phyloP scores from a whole-genome alignment of 2,329 filamentous ascomycete genomes.

The Claviceps sp. region DNA sequence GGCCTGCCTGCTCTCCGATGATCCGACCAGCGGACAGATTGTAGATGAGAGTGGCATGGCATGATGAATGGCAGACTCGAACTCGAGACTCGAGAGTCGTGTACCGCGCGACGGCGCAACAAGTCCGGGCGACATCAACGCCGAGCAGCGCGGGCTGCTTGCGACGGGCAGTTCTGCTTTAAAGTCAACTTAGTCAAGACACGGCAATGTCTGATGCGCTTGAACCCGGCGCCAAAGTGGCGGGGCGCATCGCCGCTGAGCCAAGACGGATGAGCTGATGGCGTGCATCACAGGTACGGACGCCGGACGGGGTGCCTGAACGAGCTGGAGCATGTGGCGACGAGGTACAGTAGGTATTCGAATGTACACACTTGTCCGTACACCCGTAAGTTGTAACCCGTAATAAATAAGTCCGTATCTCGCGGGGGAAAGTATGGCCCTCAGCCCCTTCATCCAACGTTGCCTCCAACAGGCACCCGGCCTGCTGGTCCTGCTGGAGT shows the following conservation, averaged over 20 bases:
- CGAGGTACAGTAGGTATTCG: not conserved
- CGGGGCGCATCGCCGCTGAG: not conserved
- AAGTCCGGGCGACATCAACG: too few relatives aligned
- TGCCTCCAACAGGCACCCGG: too few relatives aligned
- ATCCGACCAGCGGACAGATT: too few relatives aligned
- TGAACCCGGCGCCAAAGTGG: not conserved
- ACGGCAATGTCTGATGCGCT: not conserved
- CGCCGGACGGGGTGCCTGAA: constrained; percentile 1
- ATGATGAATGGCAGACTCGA: too few relatives aligned
- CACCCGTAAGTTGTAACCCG: not conserved
- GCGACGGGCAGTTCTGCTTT: not conserved
- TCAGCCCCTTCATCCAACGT: too few relatives aligned
- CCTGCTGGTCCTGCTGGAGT: too few relatives aligned
- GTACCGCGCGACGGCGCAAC: too few relatives aligned
- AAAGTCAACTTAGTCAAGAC: not conserved
- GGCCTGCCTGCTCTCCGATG: too few relatives aligned
- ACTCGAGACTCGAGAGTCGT: too few relatives aligned
- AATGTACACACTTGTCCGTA: not conserved
- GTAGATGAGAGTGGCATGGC: too few relatives aligned
- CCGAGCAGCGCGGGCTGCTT: not conserved
- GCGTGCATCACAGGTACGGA: constrained; percentile 7
- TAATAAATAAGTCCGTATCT: not conserved
- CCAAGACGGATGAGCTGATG: not conserved
- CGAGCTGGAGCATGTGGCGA: not conserved
- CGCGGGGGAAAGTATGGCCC: too few relatives aligned